phyloP scores from a whole-genome alignment of 2,329 filamentous ascomycete genomes.

The Metarhizium anisopliae region DNA sequence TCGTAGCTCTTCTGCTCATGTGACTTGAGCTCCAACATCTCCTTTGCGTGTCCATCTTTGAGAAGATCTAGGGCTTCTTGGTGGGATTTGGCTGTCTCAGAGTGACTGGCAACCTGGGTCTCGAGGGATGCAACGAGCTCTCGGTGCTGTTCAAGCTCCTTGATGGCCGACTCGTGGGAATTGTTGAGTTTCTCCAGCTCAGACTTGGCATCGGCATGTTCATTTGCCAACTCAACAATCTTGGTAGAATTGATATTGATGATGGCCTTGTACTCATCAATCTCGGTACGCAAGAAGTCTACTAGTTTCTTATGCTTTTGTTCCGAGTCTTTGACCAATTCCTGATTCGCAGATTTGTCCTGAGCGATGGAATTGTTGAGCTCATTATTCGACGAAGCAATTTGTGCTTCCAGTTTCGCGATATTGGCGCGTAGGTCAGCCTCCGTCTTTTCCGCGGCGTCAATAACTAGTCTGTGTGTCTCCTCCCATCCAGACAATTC shows the following conservation, averaged over 20 bases:
- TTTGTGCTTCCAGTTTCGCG: slow-evolving; percentile 57
- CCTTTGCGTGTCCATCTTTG: slow-evolving; percentile 39
- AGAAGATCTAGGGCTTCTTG: slow-evolving; percentile 42
- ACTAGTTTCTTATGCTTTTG: slow-evolving; percentile 51
- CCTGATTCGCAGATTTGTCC: slow-evolving; percentile 25
- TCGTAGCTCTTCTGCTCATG: slow-evolving; percentile 48
- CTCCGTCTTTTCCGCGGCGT: slow-evolving; percentile 65
- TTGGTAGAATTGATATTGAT: slow-evolving; percentile 60
- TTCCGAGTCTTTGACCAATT: slow-evolving; percentile 37
- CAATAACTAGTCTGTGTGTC: slow-evolving; percentile 64
- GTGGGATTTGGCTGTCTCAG: slow-evolving; percentile 45
- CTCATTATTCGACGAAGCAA: slow-evolving; percentile 44
- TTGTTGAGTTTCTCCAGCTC: slow-evolving; percentile 60
- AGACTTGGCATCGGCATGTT: slow-evolving; percentile 55
- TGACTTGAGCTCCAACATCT: slow-evolving; percentile 39
- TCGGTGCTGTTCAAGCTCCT: slow-evolving; percentile 36
- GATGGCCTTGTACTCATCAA: slow-evolving; percentile 71
- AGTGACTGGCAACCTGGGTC: slow-evolving; percentile 50
- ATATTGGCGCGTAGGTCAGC: slow-evolving; percentile 64
- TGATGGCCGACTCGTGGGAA: slow-evolving; percentile 42
- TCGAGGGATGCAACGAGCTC: slow-evolving; percentile 44
- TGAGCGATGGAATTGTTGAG: slow-evolving; percentile 34
- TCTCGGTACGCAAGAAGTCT: slow-evolving; percentile 57
- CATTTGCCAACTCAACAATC: slow-evolving; percentile 65
- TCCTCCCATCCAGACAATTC: slow-evolving; percentile 68